Evolutionary conservation across 495 filamentous ascomycete genomes (phyloP), one percentile per base, ranked within the genome.

Genomic region (Hypoxylon cercidicola): DNA sequence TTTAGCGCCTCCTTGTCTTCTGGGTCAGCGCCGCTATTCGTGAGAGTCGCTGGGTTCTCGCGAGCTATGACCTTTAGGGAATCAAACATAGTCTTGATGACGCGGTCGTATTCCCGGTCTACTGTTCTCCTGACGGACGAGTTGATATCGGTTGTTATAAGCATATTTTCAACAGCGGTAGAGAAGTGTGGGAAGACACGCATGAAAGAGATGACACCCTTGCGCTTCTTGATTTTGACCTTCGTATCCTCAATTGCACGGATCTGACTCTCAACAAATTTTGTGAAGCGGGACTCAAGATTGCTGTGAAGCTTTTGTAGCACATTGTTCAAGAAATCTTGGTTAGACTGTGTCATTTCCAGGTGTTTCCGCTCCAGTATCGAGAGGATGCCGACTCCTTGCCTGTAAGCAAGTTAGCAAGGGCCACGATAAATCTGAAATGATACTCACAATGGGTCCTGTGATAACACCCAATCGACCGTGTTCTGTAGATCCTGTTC

Each of bases 241-340:
- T 97, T 97, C n/a, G 93, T 97, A 55, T 98, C 94, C 75, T 98
- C 94, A 62, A 98, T 97, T 23, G 92, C 93, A 21, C 91, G 90
- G 41, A 97, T 89, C 69, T 98, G 94, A 60, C 97, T 92, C 72
- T 98, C 95, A 21, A 97, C 87, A 64, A 98, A 97, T 50, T 91
- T 92, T 39, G 85, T 86, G 78, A 97, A 97, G 19, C 92, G 83
- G 28, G 83, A 85, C 58, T 88, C 85, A 34, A 97, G 82, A 32
- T 86, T 89, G 56, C 86, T 83, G 69, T 93, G 91, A 7, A 96
- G 74, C 71, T 92, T 93, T 62, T 92, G 89, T 0, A 98, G 78
- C 0, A 89, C 79, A 61, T 88, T 88, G 43, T 89, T 85, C 37
- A 97, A 85, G 75, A 92, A 98, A 66, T 97, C 94, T 75, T 98